These are phyloP conservation scores for Oryza glumipatula DNA, from an alignment of 176 grass and related monocot species.

Conservation along the genomic window DNA sequence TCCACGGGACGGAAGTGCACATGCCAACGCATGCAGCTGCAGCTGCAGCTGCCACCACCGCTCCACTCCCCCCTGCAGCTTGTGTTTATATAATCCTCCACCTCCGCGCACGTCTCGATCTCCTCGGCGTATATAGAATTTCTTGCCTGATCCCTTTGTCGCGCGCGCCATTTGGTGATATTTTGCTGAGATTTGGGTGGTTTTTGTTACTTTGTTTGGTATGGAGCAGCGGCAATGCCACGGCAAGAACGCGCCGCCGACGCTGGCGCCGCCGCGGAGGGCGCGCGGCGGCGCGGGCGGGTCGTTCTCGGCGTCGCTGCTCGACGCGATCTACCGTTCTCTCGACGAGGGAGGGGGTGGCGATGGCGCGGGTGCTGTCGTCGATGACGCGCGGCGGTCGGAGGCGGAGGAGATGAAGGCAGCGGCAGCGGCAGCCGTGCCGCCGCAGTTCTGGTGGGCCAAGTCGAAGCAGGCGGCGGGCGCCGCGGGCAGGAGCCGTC, in stretches of 20 bases:
- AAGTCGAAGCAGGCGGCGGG: slow-evolving; percentile 41
- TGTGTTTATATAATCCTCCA: slow-evolving; percentile 20
- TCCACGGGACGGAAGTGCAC: slow-evolving; percentile 5
- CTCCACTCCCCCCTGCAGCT: slow-evolving; percentile 35
- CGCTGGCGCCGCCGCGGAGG: slow-evolving; percentile 35
- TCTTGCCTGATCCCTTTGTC: not conserved
- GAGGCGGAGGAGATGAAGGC: slow-evolving; percentile 38
- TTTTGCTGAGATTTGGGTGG: not conserved
- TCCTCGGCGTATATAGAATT: not conserved
- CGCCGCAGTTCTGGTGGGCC: slow-evolving; percentile 64
- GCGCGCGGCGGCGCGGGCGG: slow-evolving; percentile 26
- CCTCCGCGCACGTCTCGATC: not conserved
- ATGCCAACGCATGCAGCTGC: slow-evolving; percentile 31
- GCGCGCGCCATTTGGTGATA: not conserved
- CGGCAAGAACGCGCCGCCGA: slow-evolving; percentile 6
- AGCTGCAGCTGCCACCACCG: slow-evolving; percentile 2
- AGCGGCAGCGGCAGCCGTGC: not conserved
- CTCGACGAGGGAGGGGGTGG: slow-evolving; percentile 47
- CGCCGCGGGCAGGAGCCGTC: slow-evolving; percentile 22
- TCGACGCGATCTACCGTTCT: slow-evolving; percentile 72
- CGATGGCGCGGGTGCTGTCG: not conserved
- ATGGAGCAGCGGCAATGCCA: slow-evolving; percentile 41
- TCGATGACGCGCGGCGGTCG: not conserved
- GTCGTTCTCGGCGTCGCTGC: slow-evolving; percentile 75
- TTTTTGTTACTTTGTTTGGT: not conserved